Evolutionary conservation across 2,329 filamentous ascomycete genomes (phyloP), one percentile per base, ranked within the genome.

Genomic region (Alternaria solani): DNA sequence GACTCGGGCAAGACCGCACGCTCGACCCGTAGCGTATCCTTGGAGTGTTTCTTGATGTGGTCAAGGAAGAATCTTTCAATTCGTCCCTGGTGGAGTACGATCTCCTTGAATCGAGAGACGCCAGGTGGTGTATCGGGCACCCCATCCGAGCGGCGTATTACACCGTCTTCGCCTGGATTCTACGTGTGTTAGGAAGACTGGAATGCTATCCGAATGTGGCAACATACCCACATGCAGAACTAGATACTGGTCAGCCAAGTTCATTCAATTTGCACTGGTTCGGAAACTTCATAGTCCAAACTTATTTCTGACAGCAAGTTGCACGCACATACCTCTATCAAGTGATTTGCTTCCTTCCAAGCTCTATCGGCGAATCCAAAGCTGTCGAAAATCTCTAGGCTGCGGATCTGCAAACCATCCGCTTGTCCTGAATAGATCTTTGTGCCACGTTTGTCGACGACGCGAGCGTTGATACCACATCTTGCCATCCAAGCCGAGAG

Each of bases 11-110:
- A 75, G 2, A 89, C 83, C 0, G 84, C 85, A 4, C 88, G 82
- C 66, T 91, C 88, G 7, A 78, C 74, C 8, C 63, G 64, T 12
- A 91, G 82, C 5, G 74, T 70, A 47, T 88, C 83, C 16, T 84
- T 82, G 3, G 83, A 85, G 67, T 85, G 75, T 54, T 85, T 79
- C 63, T 83, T 82, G 52, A 90, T 85, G 46, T 85, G 83, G 62
- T 90, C 87, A 0, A 89, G 80, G 66, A 91, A 88, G 72, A 89
- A 89, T 1, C 84, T 81, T 71, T 92, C 90, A 61, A 92, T 87
- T 1, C 89, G 85, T 3, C 89, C 90, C 76, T 93, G 90, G 66
- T 91, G 89, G 39, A 93, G 75, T 4, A 91, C 87, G 3, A 88
- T 85, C 70, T 92, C 85, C 55, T 87, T 86, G 65, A 90, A 91